These are phyloP conservation scores for Lactarius sp. DNA, from an alignment of 768 basidiomycete species.

Conservation along the genomic window DNA sequence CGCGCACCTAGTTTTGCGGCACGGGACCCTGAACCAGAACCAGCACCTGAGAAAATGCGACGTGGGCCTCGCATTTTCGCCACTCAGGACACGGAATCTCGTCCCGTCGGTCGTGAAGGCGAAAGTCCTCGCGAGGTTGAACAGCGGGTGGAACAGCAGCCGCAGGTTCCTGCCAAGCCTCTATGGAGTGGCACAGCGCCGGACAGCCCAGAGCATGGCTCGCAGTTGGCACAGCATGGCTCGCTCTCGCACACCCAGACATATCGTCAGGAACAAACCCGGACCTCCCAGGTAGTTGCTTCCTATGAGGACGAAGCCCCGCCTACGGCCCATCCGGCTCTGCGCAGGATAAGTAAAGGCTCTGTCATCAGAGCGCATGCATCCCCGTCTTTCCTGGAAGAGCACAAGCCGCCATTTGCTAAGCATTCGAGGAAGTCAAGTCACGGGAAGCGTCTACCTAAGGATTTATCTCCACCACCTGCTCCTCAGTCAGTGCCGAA, in stretches of 20 bases:
- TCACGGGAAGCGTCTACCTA: neutral
- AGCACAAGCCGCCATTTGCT: neutral
- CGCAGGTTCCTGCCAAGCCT: neutral
- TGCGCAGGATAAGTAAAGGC: slow-evolving; percentile 15
- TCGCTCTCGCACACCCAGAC: neutral
- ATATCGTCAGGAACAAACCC: slow-evolving; percentile 6
- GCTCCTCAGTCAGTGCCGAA: neutral
- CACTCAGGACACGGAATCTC: neutral
- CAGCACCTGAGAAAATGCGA: neutral
- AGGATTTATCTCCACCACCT: neutral
- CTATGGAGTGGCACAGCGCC: neutral
- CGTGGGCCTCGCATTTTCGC: neutral
- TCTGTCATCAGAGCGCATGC: neutral
- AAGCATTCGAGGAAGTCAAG: slow-evolving; percentile 7
- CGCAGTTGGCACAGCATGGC: neutral
- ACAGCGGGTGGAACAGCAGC: neutral
- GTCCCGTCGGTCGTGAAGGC: neutral
- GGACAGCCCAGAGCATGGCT: neutral
- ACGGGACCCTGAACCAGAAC: slow-evolving; percentile 1
- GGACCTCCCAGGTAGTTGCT: neutral
- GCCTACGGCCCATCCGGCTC: slow-evolving; percentile 12
- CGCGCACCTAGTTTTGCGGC: neutral
- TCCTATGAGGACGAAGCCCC: slow-evolving; percentile 19
- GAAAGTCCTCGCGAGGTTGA: slow-evolving; percentile 2
- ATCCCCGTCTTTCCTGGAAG: neutral